A percentile compares a stretch with the other conserved stretches of the same genome.
Conservation (phyloP, 495 filamentous ascomycete genomes). For the Penicillium cinerascens region DNA sequence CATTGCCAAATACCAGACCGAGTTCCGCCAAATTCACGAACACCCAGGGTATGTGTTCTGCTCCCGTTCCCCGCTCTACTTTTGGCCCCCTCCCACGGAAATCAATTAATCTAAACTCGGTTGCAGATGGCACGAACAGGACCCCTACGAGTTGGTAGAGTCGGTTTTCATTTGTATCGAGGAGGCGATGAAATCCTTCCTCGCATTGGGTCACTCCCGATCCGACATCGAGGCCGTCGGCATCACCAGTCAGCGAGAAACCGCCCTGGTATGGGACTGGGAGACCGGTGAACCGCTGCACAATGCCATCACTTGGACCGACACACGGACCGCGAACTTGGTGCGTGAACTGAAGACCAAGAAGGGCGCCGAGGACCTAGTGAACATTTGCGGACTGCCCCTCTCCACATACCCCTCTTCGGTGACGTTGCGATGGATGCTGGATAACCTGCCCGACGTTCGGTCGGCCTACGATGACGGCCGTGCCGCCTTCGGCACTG, state of each 20-base stretch:
- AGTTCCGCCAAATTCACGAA: conserved; percentile 86
- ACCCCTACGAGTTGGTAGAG: conserved; percentile 72
- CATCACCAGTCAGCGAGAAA: conserved; percentile 94
- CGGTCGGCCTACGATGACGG: conserved; percentile 74
- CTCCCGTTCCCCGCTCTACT: not conserved
- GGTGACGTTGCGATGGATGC: conserved; percentile 83
- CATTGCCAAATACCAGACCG: conserved; percentile 83
- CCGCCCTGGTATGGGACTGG: conserved; percentile 86
- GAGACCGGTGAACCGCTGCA: conserved; percentile 80
- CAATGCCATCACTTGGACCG: conserved; percentile 92
- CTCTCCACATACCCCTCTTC: conserved; percentile 93
- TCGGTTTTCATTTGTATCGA: conserved; percentile 86
- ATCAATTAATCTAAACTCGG: not conserved
- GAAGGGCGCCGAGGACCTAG: conserved; percentile 63
- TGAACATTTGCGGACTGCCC: conserved; percentile 77
- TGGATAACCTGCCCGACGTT: conserved; percentile 69
- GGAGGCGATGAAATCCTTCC: conserved; percentile 69
- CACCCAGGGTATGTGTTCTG: conserved; percentile 66
- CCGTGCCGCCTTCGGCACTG: conserved; percentile 84
- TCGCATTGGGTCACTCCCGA: conserved; percentile 63
- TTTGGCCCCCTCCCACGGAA: not conserved
- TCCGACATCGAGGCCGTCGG: conserved; percentile 80
- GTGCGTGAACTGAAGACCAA: conserved; percentile 76
- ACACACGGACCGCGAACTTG: conserved; percentile 75
- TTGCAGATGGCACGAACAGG: conserved; percentile 89